These are phyloP conservation scores for Triglochin maritima DNA, from an alignment of 106 monocot genomes.

Conservation along the genomic window DNA sequence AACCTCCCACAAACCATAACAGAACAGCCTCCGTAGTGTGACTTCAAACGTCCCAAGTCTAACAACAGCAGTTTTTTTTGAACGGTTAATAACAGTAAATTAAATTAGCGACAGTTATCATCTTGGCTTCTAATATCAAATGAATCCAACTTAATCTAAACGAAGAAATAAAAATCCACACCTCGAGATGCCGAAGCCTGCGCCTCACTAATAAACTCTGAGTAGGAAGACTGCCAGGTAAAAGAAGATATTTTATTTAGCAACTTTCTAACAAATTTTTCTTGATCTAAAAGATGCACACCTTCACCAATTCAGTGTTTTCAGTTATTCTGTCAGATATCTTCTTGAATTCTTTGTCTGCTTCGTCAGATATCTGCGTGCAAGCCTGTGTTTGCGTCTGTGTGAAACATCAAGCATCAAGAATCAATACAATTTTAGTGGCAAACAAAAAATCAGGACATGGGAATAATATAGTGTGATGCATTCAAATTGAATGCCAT, in stretches of 20 bases:
- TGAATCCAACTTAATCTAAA: not conserved
- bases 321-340: slow-evolving; percentile 62
- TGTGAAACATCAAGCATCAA: not conserved
- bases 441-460: not conserved
- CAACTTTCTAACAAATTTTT: no score
- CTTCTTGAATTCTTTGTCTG: slow-evolving; percentile 73
- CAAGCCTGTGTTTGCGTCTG: slow-evolving; percentile 79
- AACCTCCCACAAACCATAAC: no score
- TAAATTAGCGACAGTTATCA: no score
- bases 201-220: slow-evolving; percentile 58
- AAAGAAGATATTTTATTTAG: no score
- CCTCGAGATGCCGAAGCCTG: slow-evolving; percentile 67
- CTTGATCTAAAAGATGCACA: not conserved
- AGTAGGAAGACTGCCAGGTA: slow-evolving; percentile 49
- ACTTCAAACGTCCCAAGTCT: no score
- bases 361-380: slow-evolving; percentile 51
- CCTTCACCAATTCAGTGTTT: slow-evolving; percentile 56
- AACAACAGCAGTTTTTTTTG: no score
- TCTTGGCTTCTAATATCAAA: not conserved
- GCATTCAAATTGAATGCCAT: not conserved
- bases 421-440: not conserved
- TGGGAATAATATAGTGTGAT: no score
- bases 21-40: no score
- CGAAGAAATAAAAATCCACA: slow-evolving; percentile 14
- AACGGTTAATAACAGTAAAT: no score